Conservation (phyloP, 1,284 basidiomycete species). For the Leccinum ambiguum region DNA sequence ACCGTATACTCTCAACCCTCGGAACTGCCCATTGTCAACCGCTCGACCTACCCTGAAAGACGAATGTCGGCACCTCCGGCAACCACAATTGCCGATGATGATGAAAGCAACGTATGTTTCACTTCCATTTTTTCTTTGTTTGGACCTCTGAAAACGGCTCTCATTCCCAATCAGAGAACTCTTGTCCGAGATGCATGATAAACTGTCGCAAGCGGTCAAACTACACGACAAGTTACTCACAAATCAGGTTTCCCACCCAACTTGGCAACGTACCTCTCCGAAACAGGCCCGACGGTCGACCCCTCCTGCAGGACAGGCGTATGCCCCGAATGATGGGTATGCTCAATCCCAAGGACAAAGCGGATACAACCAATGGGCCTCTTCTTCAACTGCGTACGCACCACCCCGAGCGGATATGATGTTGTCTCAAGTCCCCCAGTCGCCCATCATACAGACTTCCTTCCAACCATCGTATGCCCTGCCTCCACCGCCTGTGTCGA, state of each 20-base stretch:
- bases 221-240: slow-evolving; percentile 88
- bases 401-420: slow-evolving; percentile 6
- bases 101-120: slow-evolving; percentile 81
- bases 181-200: too few species aligned
- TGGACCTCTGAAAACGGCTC: too few species aligned
- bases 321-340: slow-evolving; percentile 19
- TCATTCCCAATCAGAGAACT: too few species aligned
- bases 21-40: slow-evolving; percentile 73
- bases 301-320: slow-evolving; percentile 15
- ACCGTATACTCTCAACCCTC: slow-evolving; percentile 57
- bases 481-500: too few species aligned
- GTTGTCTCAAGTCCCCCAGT: slow-evolving; percentile 18
- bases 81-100: slow-evolving; percentile 54
- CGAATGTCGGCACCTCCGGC: slow-evolving; percentile 25
- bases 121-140: neutral
- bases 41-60: slow-evolving; percentile 42
- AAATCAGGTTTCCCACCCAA: slow-evolving; percentile 73
- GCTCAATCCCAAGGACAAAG: slow-evolving; percentile 21
- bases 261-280: slow-evolving; percentile 46
- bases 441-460: slow-evolving; percentile 15
- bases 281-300: slow-evolving; percentile 20
- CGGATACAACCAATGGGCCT: slow-evolving; percentile 32
- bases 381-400: slow-evolving; percentile 24
- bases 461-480: slow-evolving; percentile 19
- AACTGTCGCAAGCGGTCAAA: slow-evolving; percentile 59